These are phyloP conservation scores for Mycogone perniciosa DNA, from an alignment of 2,329 filamentous ascomycete genomes.

Conservation along the genomic window DNA sequence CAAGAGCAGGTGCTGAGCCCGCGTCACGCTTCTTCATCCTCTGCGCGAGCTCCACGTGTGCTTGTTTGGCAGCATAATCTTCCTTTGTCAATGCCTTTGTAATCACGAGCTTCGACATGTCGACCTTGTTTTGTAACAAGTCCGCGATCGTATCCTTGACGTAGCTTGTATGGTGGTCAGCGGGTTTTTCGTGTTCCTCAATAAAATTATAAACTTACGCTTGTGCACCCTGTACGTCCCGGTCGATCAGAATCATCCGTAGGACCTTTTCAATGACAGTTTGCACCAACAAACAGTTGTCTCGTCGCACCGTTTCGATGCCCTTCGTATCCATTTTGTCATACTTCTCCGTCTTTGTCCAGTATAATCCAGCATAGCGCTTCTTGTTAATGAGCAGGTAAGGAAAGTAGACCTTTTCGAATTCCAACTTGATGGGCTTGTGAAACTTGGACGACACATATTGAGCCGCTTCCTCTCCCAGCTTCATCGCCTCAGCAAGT, in stretches of 20 bases:
- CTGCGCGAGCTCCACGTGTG: constrained; percentile 89
- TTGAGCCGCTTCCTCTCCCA: constrained; percentile 86
- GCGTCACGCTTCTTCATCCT: constrained; percentile 97
- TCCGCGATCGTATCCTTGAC: constrained; percentile 96
- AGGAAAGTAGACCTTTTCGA: constrained; percentile 98
- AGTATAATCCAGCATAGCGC: constrained; percentile 94
- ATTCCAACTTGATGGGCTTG: constrained; percentile 97
- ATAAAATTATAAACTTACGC: constrained; percentile 55
- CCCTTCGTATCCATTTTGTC: constrained; percentile 99
- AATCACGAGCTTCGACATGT: constrained; percentile 99
- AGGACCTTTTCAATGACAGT: constrained; percentile 96
- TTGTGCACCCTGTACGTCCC: constrained; percentile 83
- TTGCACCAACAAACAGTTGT: constrained; percentile 93
- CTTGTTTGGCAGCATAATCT: constrained; percentile 86
- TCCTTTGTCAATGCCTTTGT: constrained; percentile 93
- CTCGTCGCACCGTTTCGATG: constrained; percentile 94
- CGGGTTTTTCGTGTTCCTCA: background rate
- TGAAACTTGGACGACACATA: constrained; percentile 89
- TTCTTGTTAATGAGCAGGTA: constrained; percentile 99
- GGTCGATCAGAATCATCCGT: constrained; percentile 91
- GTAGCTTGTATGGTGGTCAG: constrained; percentile 57
- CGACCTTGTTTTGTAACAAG: constrained; percentile 91
- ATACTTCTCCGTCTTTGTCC: constrained; percentile 89
- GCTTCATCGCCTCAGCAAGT: constrained; percentile 80
- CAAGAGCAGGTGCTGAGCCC: constrained; percentile 84